phyloP scores from a whole-genome alignment of 2,329 filamentous ascomycete species.

The Aspergillus uvarum region DNA sequence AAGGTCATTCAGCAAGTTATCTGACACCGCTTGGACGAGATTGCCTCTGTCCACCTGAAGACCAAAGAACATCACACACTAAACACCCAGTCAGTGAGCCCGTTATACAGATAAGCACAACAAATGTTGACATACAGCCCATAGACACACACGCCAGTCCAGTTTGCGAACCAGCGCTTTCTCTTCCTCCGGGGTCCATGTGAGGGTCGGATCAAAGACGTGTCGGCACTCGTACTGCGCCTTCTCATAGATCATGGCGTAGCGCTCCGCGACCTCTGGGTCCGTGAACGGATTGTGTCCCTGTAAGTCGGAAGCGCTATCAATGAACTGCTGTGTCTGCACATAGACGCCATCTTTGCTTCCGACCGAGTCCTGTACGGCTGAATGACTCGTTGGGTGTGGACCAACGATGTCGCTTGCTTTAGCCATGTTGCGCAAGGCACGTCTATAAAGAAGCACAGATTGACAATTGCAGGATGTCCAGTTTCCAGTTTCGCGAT shows the following conservation, averaged over 20 bases:
- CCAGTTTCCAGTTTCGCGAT: background rate
- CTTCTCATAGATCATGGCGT: constrained; percentile 55
- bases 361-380: background rate
- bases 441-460: background rate
- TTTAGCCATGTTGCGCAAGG: background rate
- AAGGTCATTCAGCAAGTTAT: constrained; percentile 53
- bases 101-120: background rate
- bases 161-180: constrained; percentile 28
- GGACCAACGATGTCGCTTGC: background rate
- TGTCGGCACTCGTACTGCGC: constrained; percentile 50
- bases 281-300: constrained; percentile 48
- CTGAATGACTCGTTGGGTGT: background rate
- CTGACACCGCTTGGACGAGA: constrained; percentile 56
- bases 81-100: constrained; percentile 15
- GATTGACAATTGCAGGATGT: background rate
- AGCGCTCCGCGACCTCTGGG: constrained; percentile 54
- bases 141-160: constrained; percentile 26
- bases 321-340: background rate
- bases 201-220: constrained; percentile 41
- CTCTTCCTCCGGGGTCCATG: constrained; percentile 38
- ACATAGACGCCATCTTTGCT: background rate
- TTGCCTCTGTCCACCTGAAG: constrained; percentile 61
- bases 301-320: background rate
- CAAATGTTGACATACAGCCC: constrained; percentile 23
- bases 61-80: constrained; percentile 59